Evolutionary conservation across 129 eudicot species (phyloP).

Genomic region (Deinandra increscens): DNA sequence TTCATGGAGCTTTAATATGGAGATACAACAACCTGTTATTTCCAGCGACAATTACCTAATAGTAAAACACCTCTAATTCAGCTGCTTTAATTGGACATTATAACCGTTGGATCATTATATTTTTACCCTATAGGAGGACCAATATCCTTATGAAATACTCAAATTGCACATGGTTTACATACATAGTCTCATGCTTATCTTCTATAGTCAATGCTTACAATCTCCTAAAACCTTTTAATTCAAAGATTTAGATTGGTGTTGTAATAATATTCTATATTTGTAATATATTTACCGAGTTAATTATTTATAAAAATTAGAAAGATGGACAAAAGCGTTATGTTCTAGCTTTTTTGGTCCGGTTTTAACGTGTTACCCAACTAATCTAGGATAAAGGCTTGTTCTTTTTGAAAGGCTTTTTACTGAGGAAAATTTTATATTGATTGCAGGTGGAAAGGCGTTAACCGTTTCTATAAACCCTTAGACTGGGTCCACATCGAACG

Average conservation of each 20-base stretch:
- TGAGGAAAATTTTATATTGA: background rate
- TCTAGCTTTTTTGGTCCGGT: background rate
- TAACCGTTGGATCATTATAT: background rate
- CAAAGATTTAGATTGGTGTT: background rate
- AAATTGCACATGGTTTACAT: background rate
- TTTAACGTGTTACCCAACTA: background rate
- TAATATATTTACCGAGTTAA: background rate
- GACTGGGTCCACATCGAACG: slow-evolving; percentile 76
- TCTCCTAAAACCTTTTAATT: background rate
- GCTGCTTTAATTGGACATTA: background rate
- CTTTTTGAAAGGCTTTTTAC: background rate
- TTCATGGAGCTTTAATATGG: background rate
- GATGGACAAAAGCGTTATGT: too few relatives aligned
- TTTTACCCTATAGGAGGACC: background rate
- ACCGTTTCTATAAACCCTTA: slow-evolving; percentile 54
- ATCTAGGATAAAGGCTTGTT: background rate
- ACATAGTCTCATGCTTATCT: background rate
- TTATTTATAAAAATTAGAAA: background rate
- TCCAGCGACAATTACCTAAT: background rate
- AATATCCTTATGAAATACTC: background rate
- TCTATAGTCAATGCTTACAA: background rate
- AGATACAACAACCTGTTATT: background rate
- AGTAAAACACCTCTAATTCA: too few relatives aligned
- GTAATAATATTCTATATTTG: background rate
- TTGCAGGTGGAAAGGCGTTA: slow-evolving; percentile 85